Evolutionary conservation across 2,329 filamentous ascomycete species (phyloP).

Genomic region (Aspergillus sp.): DNA sequence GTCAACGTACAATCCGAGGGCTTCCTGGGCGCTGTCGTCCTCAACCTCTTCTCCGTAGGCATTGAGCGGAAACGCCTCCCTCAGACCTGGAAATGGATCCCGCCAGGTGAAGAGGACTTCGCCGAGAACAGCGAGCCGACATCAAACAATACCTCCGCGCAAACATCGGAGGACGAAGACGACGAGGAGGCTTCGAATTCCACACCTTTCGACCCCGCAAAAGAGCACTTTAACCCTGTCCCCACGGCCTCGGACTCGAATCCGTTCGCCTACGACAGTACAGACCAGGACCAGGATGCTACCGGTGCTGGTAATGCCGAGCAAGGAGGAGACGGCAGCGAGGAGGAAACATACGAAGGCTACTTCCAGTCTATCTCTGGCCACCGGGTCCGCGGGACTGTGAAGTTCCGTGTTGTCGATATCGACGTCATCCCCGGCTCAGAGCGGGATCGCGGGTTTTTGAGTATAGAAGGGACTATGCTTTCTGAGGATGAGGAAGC

Average conservation of each 20-base stretch:
- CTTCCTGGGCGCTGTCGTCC: conserved; percentile 84
- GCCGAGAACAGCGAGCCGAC: conserved; percentile 9
- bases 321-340: conserved; percentile 45
- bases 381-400: conserved; percentile 65
- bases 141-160: conserved; percentile 6
- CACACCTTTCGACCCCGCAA: conserved; percentile 34
- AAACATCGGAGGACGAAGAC: conserved; percentile 30
- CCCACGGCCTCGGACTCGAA: conserved; percentile 33
- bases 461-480: conserved; percentile 89
- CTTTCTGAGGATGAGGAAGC: conserved; percentile 67
- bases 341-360: conserved; percentile 58
- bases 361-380: conserved; percentile 76
- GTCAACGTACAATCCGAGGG: conserved; percentile 86
- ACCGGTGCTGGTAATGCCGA: conserved; percentile 23
- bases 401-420: conserved; percentile 78
- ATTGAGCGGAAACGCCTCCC: conserved; percentile 78
- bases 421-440: conserved; percentile 71
- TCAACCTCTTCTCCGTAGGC: conserved; percentile 88
- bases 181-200: conserved; percentile 12
- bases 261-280: conserved; percentile 21
- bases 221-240: conserved; percentile 42
- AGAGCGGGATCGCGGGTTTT: conserved; percentile 71
- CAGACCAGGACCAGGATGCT: conserved; percentile 24
- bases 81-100: conserved; percentile 75
- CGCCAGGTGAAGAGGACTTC: conserved; percentile 47